Base-by-base conservation (phyloP, 257 asterid genomes). In the Salvia splendens region DNA sequence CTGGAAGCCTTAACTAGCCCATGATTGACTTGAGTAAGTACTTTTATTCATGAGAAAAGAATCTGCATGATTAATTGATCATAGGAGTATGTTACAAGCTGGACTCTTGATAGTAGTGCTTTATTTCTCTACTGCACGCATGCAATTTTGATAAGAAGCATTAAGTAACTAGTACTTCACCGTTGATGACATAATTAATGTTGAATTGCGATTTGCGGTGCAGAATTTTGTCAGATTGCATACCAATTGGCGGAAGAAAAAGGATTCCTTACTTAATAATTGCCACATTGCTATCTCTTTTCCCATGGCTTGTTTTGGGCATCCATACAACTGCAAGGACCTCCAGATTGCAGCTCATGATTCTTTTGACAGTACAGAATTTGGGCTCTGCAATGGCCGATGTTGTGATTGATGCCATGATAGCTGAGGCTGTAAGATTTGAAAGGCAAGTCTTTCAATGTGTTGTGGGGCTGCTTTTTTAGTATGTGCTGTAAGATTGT, bases 311-410 rank as follows among this genome's bases (percentile, higher is more conserved):
- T 52, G 45, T 86, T 71, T 79, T 92, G 77, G 87, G 96, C 75
- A 12, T 78, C 64, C 67, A 64, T 77, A 54, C 46, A 68, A 78
- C 83, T 78, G 80, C 82, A 73, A 86, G 97, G 85, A 82, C 78
- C 75, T 79, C 85, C 8, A 85, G 73, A 69, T 65, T 80, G 75
- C 82, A 86, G 64, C 80, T 92, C 69, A 86, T 88, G 96, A 83
- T 89, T 84, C 83, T 92, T 33, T 79, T 92, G 82, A 84, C 97
- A 7, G 66, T 84, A 70, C 98, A 92, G 84, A 92, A 92, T 70
- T 82, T 89, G 77, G 98, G 98, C 62, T 87, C 96, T 71, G 98
- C 98, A 64, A 92, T 89, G 98, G 96, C 98, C 65, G 98, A 92
- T 61, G 98, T 92, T 33, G 97, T 92, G 72, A 88, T 92, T 80